A percentile compares a stretch with the other conserved stretches of the same genome.
These are phyloP conservation scores for Umbelopsis sp. DNA, from an alignment of 192 early-diverging fungal species.

Conservation along the genomic window DNA sequence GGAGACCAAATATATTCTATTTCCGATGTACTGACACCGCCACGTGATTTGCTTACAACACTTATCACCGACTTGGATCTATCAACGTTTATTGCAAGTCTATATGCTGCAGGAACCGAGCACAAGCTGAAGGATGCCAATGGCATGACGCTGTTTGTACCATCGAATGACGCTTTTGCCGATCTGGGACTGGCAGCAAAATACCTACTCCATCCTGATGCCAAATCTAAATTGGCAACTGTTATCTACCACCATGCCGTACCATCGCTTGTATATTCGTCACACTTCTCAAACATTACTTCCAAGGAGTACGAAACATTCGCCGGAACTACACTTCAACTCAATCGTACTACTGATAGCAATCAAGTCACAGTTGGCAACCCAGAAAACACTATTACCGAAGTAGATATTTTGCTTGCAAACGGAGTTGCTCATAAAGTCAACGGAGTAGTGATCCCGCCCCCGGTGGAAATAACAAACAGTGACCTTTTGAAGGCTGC, in stretches of 20 bases:
- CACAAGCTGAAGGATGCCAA: slow-evolving; percentile 5
- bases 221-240: slow-evolving; percentile 27
- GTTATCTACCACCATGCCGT: slow-evolving; percentile 57
- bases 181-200: slow-evolving; percentile 60
- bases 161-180: slow-evolving; percentile 56
- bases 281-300: slow-evolving; percentile 32
- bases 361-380: slow-evolving; percentile 18
- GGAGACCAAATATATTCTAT: slow-evolving; percentile 28
- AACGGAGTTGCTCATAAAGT: slow-evolving; percentile 55
- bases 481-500: slow-evolving; percentile 46
- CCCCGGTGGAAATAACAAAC: slow-evolving; percentile 41
- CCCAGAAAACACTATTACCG: slow-evolving; percentile 9
- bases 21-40: slow-evolving; percentile 26
- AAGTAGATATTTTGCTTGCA: slow-evolving; percentile 39
- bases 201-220: slow-evolving; percentile 54
- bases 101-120: slow-evolving; percentile 23
- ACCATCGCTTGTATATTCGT: slow-evolving; percentile 38
- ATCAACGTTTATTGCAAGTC: slow-evolving; percentile 36
- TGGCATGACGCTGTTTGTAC: slow-evolving; percentile 62
- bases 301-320: slow-evolving; percentile 34
- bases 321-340: slow-evolving; percentile 35
- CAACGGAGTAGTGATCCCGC: slow-evolving; percentile 43
- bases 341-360: slow-evolving; percentile 30
- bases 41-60: slow-evolving; percentile 14
- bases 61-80: slow-evolving; percentile 34